Conservation (phyloP, 768 basidiomycete genomes). For the Mycena vulgaris region DNA sequence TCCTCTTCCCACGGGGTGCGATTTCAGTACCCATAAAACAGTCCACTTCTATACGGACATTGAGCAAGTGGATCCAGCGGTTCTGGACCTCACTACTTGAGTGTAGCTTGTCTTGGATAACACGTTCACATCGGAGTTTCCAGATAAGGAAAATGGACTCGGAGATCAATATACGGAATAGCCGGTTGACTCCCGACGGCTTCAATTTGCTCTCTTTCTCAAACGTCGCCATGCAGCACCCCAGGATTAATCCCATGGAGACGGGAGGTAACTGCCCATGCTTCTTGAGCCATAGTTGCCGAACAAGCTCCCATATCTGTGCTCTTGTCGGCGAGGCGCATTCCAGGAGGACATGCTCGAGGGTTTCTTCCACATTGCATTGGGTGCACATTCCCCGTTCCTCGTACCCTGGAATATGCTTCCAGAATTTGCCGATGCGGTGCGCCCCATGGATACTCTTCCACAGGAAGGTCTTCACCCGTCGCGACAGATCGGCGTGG, state of each 20-base stretch:
- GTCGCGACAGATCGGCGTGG: background rate
- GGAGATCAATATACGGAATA: constrained; percentile 36
- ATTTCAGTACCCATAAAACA: background rate
- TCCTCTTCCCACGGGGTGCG: no score
- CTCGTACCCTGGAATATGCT: background rate
- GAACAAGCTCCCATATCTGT: background rate
- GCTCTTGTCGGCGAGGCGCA: background rate
- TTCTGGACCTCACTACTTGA: constrained; percentile 20
- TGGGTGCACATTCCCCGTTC: constrained; percentile 7
- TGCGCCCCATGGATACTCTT: background rate
- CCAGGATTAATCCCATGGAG: constrained; percentile 22
- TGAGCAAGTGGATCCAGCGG: constrained; percentile 14
- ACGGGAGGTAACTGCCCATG: background rate
- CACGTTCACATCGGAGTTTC: constrained; percentile 35
- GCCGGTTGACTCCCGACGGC: background rate
- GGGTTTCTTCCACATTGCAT: constrained; percentile 19
- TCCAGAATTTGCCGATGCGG: background rate
- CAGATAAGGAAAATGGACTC: constrained; percentile 36
- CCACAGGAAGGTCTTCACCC: background rate
- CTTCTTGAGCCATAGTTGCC: background rate
- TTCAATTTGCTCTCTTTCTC: background rate
- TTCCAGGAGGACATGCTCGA: constrained; percentile 23
- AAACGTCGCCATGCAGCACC: constrained; percentile 15
- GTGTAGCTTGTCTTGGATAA: constrained; percentile 17
- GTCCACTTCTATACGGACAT: constrained; percentile 15